Conservation (phyloP, 1,139 yeast species). For the Pichia sp. region DNA sequence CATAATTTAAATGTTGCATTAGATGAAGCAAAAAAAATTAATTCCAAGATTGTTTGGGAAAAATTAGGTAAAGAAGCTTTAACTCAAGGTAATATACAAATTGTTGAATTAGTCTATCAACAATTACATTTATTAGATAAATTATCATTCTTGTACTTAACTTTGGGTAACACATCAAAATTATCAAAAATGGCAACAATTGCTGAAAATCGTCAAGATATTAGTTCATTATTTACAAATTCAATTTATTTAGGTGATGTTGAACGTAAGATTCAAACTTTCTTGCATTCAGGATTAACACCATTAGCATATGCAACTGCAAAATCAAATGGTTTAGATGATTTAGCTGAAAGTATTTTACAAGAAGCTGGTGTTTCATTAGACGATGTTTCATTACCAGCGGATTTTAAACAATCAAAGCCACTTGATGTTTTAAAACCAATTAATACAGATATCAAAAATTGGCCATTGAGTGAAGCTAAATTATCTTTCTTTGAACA, state of each 20-base stretch:
- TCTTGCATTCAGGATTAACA: slow-evolving; percentile 70
- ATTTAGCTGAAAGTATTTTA: slow-evolving; percentile 64
- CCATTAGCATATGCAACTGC: slow-evolving; percentile 95
- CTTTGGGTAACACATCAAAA: slow-evolving; percentile 73
- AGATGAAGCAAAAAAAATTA: slow-evolving; percentile 76
- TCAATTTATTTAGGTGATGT: slow-evolving; percentile 72
- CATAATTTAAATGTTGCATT: slow-evolving; percentile 86
- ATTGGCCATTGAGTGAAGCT: slow-evolving; percentile 75
- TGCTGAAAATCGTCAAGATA: slow-evolving; percentile 84
- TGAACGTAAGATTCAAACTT: slow-evolving; percentile 68
- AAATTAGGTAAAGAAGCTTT: slow-evolving; percentile 82
- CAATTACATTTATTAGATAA: slow-evolving; percentile 82
- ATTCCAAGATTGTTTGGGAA: slow-evolving; percentile 69
- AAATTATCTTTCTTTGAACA: slow-evolving; percentile 77
- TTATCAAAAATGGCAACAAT: slow-evolving; percentile 80
- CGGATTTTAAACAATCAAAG: slow-evolving; percentile 31
- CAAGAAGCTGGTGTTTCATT: slow-evolving; percentile 61
- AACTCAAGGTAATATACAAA: slow-evolving; percentile 78
- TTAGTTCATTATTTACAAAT: slow-evolving; percentile 75
- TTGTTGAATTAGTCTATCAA: slow-evolving; percentile 86
- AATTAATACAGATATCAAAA: slow-evolving; percentile 39
- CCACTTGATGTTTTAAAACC: slow-evolving; percentile 42
- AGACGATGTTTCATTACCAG: slow-evolving; percentile 63
- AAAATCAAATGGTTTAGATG: slow-evolving; percentile 74
- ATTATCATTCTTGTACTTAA: slow-evolving; percentile 78